These are phyloP conservation scores for Porcisia hertigi DNA, from an alignment of 208 protist genomes.

Conservation along the genomic window DNA sequence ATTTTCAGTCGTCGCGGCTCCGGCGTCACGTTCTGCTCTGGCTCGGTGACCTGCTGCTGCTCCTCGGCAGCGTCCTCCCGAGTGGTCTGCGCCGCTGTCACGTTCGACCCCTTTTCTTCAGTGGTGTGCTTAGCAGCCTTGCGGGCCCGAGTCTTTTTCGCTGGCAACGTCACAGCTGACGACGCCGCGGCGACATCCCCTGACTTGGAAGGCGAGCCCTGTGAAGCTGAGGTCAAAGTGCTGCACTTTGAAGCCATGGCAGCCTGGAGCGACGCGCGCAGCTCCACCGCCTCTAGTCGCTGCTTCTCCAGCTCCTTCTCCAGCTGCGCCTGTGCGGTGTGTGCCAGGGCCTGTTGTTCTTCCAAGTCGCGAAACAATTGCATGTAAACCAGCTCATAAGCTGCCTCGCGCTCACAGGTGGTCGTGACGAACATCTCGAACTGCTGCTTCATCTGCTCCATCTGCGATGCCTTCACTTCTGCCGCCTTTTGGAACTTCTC, in stretches of 20 bases:
- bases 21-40: neutral
- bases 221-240: neutral
- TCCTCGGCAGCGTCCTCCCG: neutral
- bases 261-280: conserved; percentile 15
- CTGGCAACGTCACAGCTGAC: neutral
- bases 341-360: conserved; percentile 33
- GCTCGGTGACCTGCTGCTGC: neutral
- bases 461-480: conserved; percentile 27
- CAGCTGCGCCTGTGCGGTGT: conserved; percentile 46
- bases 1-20: conserved; percentile 25
- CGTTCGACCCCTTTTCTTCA: neutral
- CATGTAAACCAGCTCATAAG: conserved; percentile 59
- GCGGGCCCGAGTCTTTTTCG: conserved; percentile 8
- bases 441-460: conserved; percentile 41
- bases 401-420: conserved; percentile 69
- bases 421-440: conserved; percentile 73
- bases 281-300: conserved; percentile 18
- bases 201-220: neutral
- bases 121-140: neutral
- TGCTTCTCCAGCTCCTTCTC: conserved; percentile 38
- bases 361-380: conserved; percentile 48
- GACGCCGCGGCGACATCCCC: conserved; percentile 3
- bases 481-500: conserved; percentile 15
- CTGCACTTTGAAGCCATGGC: neutral
- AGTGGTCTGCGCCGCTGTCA: neutral